Evolutionary conservation across 495 filamentous ascomycete genomes (phyloP), one percentile per base, ranked within the genome.

Genomic region (Lepraria neglecta): DNA sequence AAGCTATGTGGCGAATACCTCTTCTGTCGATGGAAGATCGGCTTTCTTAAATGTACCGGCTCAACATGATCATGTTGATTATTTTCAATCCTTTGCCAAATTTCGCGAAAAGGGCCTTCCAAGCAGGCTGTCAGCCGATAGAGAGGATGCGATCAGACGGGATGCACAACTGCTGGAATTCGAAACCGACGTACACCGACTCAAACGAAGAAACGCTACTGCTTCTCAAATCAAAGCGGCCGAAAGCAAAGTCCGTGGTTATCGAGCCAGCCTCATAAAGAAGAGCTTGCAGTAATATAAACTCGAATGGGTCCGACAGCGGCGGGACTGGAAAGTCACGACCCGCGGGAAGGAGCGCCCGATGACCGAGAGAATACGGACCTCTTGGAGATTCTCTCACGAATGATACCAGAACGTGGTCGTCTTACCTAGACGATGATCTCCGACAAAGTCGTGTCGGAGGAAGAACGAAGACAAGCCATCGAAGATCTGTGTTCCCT

Each of bases 341-440:
- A n/a, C n/a, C n/a, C n/a, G n/a, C n/a, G n/a, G n/a, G n/a, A n/a
- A n/a, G n/a, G n/a, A n/a, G n/a, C n/a, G n/a, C n/a, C n/a, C n/a
- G n/a, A n/a, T n/a, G n/a, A n/a, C n/a, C n/a, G n/a, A n/a, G n/a
- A n/a, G n/a, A n/a, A n/a, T n/a, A n/a, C n/a, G n/a, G n/a, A n/a
- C n/a, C n/a, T n/a, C n/a, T n/a, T n/a, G n/a, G n/a, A n/a, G n/a
- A n/a, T n/a, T n/a, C n/a, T n/a, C n/a, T n/a, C n/a, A n/a, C n/a
- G n/a, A n/a, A n/a, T n/a, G n/a, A n/a, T n/a, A n/a, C n/a, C n/a
- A n/a, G n/a, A n/a, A n/a, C n/a, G n/a, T n/a, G n/a, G n/a, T n/a
- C n/a, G 10, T 14, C 56, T 64, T 1, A 10, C 46, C 11, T 0
- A 7, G 56, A 55, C n/a, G 21, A 64, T 64, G 47, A 57, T 59